Evolutionary conservation across 352 stramenopile genomes (phyloP).

Genomic region (Phytophthora quininea): DNA sequence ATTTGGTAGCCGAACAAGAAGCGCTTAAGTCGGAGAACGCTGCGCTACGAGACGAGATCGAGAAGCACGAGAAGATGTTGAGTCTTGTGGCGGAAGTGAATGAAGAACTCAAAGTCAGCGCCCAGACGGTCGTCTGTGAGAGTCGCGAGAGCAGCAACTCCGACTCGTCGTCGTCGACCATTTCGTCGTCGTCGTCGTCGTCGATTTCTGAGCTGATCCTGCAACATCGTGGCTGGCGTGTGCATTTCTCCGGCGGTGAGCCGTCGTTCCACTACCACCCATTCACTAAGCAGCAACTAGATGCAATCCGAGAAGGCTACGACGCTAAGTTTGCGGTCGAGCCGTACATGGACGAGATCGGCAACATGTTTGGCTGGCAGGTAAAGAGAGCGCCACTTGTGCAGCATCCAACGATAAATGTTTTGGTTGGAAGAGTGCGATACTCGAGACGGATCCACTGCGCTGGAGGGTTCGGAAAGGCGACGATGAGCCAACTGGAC

Average conservation of each 20-base stretch:
- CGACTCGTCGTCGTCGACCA: conserved; percentile 23
- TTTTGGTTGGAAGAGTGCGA: conserved; percentile 30
- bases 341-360: conserved; percentile 21
- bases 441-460: conserved; percentile 46
- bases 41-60: conserved; percentile 34
- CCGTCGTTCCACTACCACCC: conserved; percentile 47
- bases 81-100: conserved; percentile 13
- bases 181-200: conserved; percentile 25
- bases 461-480: conserved; percentile 23
- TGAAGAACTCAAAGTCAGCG: conserved; percentile 9
- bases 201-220: conserved; percentile 21
- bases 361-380: conserved; percentile 41
- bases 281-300: conserved; percentile 34
- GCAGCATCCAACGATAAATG: conserved; percentile 10
- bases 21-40: conserved; percentile 47
- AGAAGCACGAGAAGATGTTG: conserved; percentile 29
- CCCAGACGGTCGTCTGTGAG: conserved; percentile 8
- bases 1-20: conserved; percentile 45
- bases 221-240: conserved; percentile 25
- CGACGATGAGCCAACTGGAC: conserved; percentile 36
- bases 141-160: conserved; percentile 35
- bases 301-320: conserved; percentile 35
- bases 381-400: conserved; percentile 35
- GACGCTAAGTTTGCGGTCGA: conserved; percentile 27
- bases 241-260: conserved; percentile 35